Conservation (phyloP, 257 asterid species). For the Echium plantagineum region DNA sequence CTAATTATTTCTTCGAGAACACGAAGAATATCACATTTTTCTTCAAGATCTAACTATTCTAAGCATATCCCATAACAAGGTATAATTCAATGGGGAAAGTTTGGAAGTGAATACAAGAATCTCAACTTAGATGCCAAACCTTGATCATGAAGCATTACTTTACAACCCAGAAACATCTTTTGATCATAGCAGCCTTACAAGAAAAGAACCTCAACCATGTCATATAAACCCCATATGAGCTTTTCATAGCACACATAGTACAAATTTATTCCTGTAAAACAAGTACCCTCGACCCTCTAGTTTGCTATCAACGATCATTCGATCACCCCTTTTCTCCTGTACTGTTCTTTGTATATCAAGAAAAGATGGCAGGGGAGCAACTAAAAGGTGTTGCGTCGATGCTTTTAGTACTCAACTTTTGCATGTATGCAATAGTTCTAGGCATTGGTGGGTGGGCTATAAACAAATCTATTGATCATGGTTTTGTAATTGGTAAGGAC, state of each 20-base stretch:
- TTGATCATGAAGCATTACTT: slow-evolving; percentile 48
- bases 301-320: neutral
- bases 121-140: slow-evolving; percentile 27
- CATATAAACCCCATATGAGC: slow-evolving; percentile 28
- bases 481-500: slow-evolving; percentile 58
- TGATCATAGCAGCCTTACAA: slow-evolving; percentile 46
- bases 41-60: neutral
- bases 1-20: neutral
- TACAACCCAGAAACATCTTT: slow-evolving; percentile 34
- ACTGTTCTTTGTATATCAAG: neutral
- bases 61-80: slow-evolving; percentile 4
- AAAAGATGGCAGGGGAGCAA: slow-evolving; percentile 44
- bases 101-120: slow-evolving; percentile 9
- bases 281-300: neutral
- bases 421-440: slow-evolving; percentile 65
- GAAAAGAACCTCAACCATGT: slow-evolving; percentile 49
- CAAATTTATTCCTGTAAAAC: slow-evolving; percentile 1
- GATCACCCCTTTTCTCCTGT: neutral
- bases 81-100: slow-evolving; percentile 6
- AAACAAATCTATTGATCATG: slow-evolving; percentile 65
- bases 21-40: neutral
- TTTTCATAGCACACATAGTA: too few relatives aligned
- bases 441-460: slow-evolving; percentile 84
- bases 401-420: slow-evolving; percentile 69
- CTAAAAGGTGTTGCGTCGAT: slow-evolving; percentile 48